Base-by-base conservation (phyloP, 129 eudicot species). In the Ambrosia trifida region DNA sequence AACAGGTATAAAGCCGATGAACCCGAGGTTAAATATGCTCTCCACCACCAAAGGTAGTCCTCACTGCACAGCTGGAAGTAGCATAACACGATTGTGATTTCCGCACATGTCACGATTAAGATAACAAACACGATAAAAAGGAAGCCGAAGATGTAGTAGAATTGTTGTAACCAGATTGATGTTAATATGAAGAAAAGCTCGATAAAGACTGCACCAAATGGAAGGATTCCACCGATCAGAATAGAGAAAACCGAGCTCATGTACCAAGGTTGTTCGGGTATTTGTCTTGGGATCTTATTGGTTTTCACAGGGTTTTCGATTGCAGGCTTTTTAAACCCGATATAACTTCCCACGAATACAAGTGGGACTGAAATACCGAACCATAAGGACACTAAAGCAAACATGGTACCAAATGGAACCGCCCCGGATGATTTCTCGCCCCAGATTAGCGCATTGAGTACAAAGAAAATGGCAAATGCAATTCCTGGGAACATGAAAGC, bases 31-130 rank as follows among this genome's bases (percentile, higher is more conserved):
- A 88, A 69, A 68, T 85, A 88, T 0, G 95, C 73, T 47, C 95
- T 85, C 95, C 95, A 88, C 95, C 95, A 88, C 95, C 95, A 88
- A 0, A 77, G 81, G 43, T 88, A 88, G 49, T 88, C 90, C 66
- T 88, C 90, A 45, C 95, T 88, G 72, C 95, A 88, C 9, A 88
- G 83, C 78, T 88, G 95, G 85, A 88, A 88, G 81, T 88, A 88
- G 84, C 95, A 88, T 8, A 88, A 73, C 45, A 88, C 88, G 38
- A 88, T 85, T 36, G 90, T 83, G 78, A 88, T 88, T 78, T 88
- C 95, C 0, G 88, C 95, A 78, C 90, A 88, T 19, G 95, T 85
- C 18, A 88, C 81, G 2, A 88, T 64, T 40, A 85, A 61, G 75
- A 88, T 88, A 53, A 85, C 20, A 46, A 88, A 85, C 50, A 88